Percentiles rank a stretch among this genome's conserved stretches.
Conservation (phyloP, 2,329 filamentous ascomycete species). For the Aspergillus phoenicis region DNA sequence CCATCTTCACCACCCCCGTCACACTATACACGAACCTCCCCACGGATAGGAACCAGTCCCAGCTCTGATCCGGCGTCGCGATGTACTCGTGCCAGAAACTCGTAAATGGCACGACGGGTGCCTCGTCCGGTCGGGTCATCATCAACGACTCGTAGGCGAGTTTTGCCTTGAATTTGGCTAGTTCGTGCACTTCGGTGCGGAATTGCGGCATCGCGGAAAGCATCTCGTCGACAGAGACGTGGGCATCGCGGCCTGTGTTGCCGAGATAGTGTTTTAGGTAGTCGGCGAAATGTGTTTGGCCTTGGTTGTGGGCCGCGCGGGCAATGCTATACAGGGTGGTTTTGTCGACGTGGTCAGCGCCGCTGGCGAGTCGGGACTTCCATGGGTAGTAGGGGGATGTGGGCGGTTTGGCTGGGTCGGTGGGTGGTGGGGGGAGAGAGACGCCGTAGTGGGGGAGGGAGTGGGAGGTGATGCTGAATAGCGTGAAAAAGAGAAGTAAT, state of each 20-base stretch:
- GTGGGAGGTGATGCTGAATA: not conserved
- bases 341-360: not conserved
- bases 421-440: not conserved
- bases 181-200: not conserved
- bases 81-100: conserved; percentile 10
- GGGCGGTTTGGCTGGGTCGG: not conserved
- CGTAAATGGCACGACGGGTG: not conserved
- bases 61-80: conserved; percentile 7
- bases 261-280: conserved; percentile 7
- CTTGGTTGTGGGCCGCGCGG: not conserved
- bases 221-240: conserved; percentile 4
- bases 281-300: not conserved
- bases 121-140: not conserved
- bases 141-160: not conserved
- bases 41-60: conserved; percentile 8
- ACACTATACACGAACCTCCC: conserved; percentile 6
- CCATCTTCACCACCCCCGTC: not conserved
- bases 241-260: conserved; percentile 3
- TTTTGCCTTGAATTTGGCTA: conserved; percentile 1
- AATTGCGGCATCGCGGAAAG: conserved; percentile 1
- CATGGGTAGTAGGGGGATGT: not conserved
- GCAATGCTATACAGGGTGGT: conserved; percentile 6
- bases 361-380: not conserved
- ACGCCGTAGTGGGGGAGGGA: not conserved
- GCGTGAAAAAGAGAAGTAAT: not conserved